phyloP scores from a whole-genome alignment of 371 early-diverging fungal genomes.

The Catenaria anguillulae region DNA sequence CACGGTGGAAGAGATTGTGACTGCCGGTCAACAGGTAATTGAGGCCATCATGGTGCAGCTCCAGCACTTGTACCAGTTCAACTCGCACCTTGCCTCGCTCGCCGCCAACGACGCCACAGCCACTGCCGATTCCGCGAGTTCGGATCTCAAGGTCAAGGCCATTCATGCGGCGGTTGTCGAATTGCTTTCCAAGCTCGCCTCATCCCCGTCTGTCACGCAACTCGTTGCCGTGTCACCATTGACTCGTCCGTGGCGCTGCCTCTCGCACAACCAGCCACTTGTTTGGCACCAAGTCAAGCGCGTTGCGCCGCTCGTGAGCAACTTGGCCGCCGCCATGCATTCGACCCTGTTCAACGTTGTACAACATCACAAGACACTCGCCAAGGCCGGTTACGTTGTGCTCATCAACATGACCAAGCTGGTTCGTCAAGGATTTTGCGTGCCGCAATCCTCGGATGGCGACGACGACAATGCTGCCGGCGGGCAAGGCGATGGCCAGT shows the following conservation, averaged over 20 bases:
- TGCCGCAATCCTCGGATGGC: conserved; percentile 35
- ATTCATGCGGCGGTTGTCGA: conserved; percentile 29
- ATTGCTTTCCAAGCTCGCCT: conserved; percentile 18
- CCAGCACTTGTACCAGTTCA: conserved; percentile 7
- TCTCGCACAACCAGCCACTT: background rate
- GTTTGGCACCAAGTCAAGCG: background rate
- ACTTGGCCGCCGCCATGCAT: background rate
- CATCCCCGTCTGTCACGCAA: background rate
- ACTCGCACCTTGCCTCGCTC: background rate
- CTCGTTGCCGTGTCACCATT: background rate
- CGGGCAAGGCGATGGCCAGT: conserved; percentile 31
- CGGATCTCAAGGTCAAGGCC: conserved; percentile 20
- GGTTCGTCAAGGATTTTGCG: conserved; percentile 69
- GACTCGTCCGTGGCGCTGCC: background rate
- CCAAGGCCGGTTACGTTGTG: conserved; percentile 48
- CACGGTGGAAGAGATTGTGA: background rate
- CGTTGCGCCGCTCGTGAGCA: background rate
- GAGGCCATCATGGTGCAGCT: conserved; percentile 11
- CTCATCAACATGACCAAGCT: conserved; percentile 53
- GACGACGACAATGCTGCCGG: conserved; percentile 32
- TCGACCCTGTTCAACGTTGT: background rate
- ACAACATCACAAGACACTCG: conserved; percentile 24
- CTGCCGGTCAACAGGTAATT: background rate
- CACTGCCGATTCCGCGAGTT: background rate
- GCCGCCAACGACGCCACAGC: background rate